A percentile compares a stretch with the other conserved stretches of the same genome.
These are phyloP conservation scores for Tuctoria greenei DNA, from an alignment of 176 grass and related monocot species.

Conservation along the genomic window DNA sequence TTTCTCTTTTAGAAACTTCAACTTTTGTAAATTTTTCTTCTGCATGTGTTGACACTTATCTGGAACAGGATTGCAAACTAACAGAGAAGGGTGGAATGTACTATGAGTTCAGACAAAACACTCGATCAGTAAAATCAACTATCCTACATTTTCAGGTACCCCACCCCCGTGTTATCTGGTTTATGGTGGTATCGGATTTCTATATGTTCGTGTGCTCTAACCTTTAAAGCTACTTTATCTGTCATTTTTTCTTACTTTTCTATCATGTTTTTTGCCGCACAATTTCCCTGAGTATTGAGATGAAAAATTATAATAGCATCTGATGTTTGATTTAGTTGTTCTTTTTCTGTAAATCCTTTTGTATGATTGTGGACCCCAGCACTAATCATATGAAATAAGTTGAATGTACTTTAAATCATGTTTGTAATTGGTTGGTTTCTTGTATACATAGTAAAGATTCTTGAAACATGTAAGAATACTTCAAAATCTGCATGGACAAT, in stretches of 20 bases:
- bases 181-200: background rate
- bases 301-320: background rate
- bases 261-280: background rate
- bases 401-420: background rate
- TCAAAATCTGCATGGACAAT: background rate
- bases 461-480: background rate
- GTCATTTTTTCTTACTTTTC: background rate
- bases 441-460: background rate
- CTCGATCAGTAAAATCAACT: conserved; percentile 86
- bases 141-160: conserved; percentile 95
- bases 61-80: conserved; percentile 68
- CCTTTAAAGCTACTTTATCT: no score
- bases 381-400: background rate
- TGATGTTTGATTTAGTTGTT: background rate
- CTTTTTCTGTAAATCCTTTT: background rate
- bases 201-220: background rate
- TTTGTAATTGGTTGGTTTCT: conserved; percentile 23
- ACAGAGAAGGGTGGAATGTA: conserved; percentile 63
- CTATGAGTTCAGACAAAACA: conserved; percentile 88
- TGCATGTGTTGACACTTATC: conserved; percentile 25
- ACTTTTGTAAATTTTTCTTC: background rate
- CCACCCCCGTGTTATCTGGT: background rate
- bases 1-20: conserved; percentile 8
- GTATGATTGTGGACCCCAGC: conserved; percentile 14
- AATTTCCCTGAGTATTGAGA: conserved; percentile 19